Percentiles rank a stretch among this genome's conserved stretches.
phyloP scores from a whole-genome alignment of 768 basidiomycete genomes.

The Russula lepida region DNA sequence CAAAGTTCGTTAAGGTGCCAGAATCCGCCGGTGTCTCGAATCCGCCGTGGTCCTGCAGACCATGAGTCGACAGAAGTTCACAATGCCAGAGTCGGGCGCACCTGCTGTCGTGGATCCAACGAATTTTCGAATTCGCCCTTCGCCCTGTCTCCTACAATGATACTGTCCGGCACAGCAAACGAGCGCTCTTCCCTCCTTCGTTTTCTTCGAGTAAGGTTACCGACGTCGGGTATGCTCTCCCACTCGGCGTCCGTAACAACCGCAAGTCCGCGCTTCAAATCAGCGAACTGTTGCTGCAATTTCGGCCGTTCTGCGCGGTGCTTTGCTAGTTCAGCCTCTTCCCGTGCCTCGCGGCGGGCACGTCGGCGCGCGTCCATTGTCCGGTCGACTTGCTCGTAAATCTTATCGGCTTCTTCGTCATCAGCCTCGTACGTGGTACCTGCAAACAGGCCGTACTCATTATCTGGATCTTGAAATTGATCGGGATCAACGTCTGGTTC shows the following conservation, averaged over 20 bases:
- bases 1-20: slow-evolving; percentile 83
- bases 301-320: slow-evolving; percentile 86
- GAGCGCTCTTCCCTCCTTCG: slow-evolving; percentile 75
- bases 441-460: slow-evolving; percentile 92
- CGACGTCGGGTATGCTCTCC: slow-evolving; percentile 93
- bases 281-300: slow-evolving; percentile 92
- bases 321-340: slow-evolving; percentile 63
- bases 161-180: slow-evolving; percentile 90
- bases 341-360: slow-evolving; percentile 69
- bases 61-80: slow-evolving; percentile 5
- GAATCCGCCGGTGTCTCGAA: slow-evolving; percentile 75
- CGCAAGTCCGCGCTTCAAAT: slow-evolving; percentile 84
- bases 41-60: slow-evolving; percentile 44
- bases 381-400: slow-evolving; percentile 87
- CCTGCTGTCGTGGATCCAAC: slow-evolving; percentile 75
- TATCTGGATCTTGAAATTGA: slow-evolving; percentile 94
- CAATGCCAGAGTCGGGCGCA: slow-evolving; percentile 27
- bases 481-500: slow-evolving; percentile 85
- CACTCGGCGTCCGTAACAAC: slow-evolving; percentile 87
- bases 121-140: slow-evolving; percentile 72
- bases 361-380: slow-evolving; percentile 84
- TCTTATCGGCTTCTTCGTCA: slow-evolving; percentile 94
- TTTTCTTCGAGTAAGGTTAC: slow-evolving; percentile 89
- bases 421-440: slow-evolving; percentile 95
- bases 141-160: slow-evolving; percentile 76